Base-by-base conservation (phyloP, 2,329 filamentous ascomycete species). In the Falciphora oryzae region DNA sequence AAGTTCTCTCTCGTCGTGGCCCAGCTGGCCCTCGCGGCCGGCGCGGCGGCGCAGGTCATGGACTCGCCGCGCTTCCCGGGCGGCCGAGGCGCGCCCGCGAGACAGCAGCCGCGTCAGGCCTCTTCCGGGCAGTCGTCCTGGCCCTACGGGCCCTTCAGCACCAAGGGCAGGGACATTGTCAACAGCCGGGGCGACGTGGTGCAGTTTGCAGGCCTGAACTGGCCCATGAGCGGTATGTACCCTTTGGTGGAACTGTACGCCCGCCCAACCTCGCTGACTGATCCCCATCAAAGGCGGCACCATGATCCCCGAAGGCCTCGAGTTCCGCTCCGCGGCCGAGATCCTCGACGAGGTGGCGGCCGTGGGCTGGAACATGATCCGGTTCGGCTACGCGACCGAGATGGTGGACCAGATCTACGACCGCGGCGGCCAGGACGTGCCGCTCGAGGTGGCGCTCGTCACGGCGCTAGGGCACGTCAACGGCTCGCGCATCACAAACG, bases 261-360 rank as follows among this genome's bases (percentile, higher is more conserved):
- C n/a, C n/a, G n/a, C n/a, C n/a, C n/a, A n/a, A n/a, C n/a, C n/a
- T n/a, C n/a, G n/a, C n/a, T n/a, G n/a, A n/a, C n/a, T n/a, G n/a
- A n/a, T n/a, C 58, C 29, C 14, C 29, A 27, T 4, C 14, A 31
- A 5, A 57, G 63, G 79, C 29, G 82, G 84, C 64, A 79, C 80
- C 3, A 85, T 85, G 82, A 75, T 85, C 1, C 83, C 83, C 0
- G 83, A 85, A 70, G 83, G 83, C 13, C 74, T 85, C 5, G 83
- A 85, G 68, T 82, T 83, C 74, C 76, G 77, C 57, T 84, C 81
- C 0, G 76, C 81, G 16, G 75, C 76, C 4, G 75, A 76, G 1
- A 84, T 85, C 56, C 75, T 84, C 3, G 73, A 79, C 57, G 76
- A 79, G 69, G 76, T 83, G 62, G 79, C 78, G 31, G 76, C 77